Base-by-base conservation (phyloP, 768 basidiomycete genomes). In the Collybia mongolica region DNA sequence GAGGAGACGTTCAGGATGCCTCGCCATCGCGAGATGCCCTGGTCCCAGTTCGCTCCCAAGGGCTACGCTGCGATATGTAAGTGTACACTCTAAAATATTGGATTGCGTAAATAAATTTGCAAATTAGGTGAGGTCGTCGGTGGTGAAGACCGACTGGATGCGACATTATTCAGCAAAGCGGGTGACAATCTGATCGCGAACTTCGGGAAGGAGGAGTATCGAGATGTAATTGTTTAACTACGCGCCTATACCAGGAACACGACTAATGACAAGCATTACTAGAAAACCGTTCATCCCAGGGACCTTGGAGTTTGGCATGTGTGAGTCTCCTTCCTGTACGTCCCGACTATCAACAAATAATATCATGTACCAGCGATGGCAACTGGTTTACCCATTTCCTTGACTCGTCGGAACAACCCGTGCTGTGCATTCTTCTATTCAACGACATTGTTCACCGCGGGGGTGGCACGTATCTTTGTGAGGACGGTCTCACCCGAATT, bases 361-460 rank as follows among this genome's bases (percentile, higher is more conserved):
- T 12, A 37, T 15, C 8, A 14, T 3, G 39, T n/a, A 12, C 19
- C 12, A 46, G 46, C 6, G 46, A 48, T 7, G 46, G 46, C 19
- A 48, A 48, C 18, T 48, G 46, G 46, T 48, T 48, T 26, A 39
- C 37, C 38, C 46, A 48, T 26, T 48, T 48, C 46, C 46, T 48
- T 22, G 46, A 48, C 39, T 48, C 46, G 4, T 40, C 46, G 19
- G 46, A 48, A 14, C 46, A 48, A 39, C 39, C 46, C 3, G 26
- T 48, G 7, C 24, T 48, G 2, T 40, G 46, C 18, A 38, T 48
- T 11, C 38, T 48, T 28, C 38, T 40, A 18, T 48, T 48, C 46
- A 48, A 28, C 19, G 38, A 48, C 12, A 38, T 48, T 5, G 38
- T 26, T 48, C 46, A 20, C 6, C 14, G 46, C 3, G 46, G 36